Evolutionary conservation across 495 filamentous ascomycete species (phyloP).

Genomic region (Penicillium paxilli): DNA sequence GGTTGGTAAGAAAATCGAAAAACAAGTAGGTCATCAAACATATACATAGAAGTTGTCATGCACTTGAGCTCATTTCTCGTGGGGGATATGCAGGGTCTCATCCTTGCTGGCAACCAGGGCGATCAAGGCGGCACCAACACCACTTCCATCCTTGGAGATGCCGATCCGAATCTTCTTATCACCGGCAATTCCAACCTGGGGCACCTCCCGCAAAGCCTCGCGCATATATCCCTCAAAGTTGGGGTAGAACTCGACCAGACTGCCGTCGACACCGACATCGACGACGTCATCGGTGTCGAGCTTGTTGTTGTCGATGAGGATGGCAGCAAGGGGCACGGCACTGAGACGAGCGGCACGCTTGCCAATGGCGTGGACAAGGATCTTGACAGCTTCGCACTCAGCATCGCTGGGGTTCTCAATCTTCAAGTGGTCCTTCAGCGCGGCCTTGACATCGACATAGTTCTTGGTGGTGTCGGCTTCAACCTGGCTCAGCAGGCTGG

Average conservation of each 20-base stretch:
- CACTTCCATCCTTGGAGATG: constrained; percentile 90
- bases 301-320: constrained; percentile 72
- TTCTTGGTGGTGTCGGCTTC: constrained; percentile 70
- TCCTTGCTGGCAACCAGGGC: constrained; percentile 66
- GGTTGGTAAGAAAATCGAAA: constrained; percentile 1
- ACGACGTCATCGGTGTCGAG: constrained; percentile 65
- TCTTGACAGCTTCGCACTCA: constrained; percentile 80
- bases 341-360: constrained; percentile 86
- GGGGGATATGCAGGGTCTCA: constrained; percentile 20
- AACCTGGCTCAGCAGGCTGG: constrained; percentile 77
- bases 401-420: constrained; percentile 68
- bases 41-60: neutral
- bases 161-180: constrained; percentile 84
- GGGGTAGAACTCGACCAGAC: constrained; percentile 89
- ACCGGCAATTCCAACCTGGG: constrained; percentile 68
- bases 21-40: constrained; percentile 3
- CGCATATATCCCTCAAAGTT: constrained; percentile 78
- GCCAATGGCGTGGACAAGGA: constrained; percentile 78
- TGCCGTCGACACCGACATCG: constrained; percentile 90
- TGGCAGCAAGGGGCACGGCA: constrained; percentile 80
- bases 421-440: constrained; percentile 72
- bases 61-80: constrained; percentile 4
- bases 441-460: constrained; percentile 64
- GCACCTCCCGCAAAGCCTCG: constrained; percentile 68
- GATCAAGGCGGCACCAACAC: constrained; percentile 89